Evolutionary conservation across 225 moss, liverwort and hornwort genomes (phyloP), one percentile per base, ranked within the genome.

Genomic region (Physcomitrellopsis africana): DNA sequence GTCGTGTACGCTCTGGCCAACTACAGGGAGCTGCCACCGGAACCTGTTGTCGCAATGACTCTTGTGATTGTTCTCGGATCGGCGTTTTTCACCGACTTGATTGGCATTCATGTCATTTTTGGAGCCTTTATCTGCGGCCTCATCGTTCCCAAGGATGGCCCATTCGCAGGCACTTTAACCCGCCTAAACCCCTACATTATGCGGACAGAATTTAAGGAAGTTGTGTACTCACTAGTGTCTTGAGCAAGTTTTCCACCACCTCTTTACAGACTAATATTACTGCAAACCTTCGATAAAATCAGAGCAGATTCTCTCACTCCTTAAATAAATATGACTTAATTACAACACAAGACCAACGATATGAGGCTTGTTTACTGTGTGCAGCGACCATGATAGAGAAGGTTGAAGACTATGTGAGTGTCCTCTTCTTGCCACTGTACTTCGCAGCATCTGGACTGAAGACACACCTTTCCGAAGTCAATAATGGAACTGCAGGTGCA

Each of bases 371-470:
- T 47, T 53, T 55, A 54, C 68, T 56, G 27, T 56, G 22, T 69
- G 76, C 90, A 84, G 87, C 69, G 1, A 20, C 82, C 27, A 67
- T 90, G 63, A 77, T 83, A 42, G 86, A 81, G 61, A 90, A 87
- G 68, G 69, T 83, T 41, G 90, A 87, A 74, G 90, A 90, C 59
- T 85, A 60, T 42, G 77, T 87, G 37, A 80, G 81, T 20, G 74
- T 83, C 22, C 76, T 90, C 51, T 76, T 87, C 60, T 67, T 90
- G 44, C 90, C 90, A 7, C 78, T 90, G 19, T 90, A 90, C 62
- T 90, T 90, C 58, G 80, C 86, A 37, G 66, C 78, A 46, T 82
- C 82, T 44, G 90, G 90, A 45, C 72, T 90, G 37, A 87, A 90
- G 57, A 87, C 82, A 5, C 62, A 87, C 0, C 75, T 90, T 10